Evolutionary conservation across 768 basidiomycete species (phyloP).

Genomic region (Naganishia onofrii): DNA sequence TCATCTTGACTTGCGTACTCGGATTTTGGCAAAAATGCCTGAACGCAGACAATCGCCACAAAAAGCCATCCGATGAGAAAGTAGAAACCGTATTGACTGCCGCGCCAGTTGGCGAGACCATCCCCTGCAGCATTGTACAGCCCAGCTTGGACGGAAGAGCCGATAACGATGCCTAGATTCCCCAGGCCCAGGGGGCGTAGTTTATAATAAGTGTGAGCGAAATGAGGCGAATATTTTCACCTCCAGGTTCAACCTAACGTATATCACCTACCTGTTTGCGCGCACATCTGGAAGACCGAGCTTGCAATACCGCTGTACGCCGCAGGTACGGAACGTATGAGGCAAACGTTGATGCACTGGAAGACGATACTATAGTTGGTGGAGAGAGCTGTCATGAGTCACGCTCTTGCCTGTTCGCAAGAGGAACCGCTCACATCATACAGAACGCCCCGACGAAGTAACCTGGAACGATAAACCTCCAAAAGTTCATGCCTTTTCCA

Average conservation of each 20-base stretch:
- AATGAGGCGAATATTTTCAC: no score
- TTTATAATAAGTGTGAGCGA: no score
- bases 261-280: conserved; percentile 10
- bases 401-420: background rate
- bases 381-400: background rate
- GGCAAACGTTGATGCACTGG: conserved; percentile 32
- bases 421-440: background rate
- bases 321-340: conserved; percentile 42
- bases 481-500: background rate
- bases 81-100: conserved; percentile 38
- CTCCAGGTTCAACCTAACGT: no score
- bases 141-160: conserved; percentile 44
- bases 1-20: background rate
- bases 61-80: conserved; percentile 31
- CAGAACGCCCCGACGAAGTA: conserved; percentile 35
- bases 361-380: background rate
- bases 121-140: conserved; percentile 32
- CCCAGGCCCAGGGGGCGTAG: no score
- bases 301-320: conserved; percentile 43
- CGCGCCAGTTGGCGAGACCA: conserved; percentile 41
- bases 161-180: conserved; percentile 40
- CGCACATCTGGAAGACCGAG: conserved; percentile 39
- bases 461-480: conserved; percentile 34
- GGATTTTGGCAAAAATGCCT: background rate
- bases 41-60: background rate